Base-by-base conservation (phyloP, 2,329 filamentous ascomycete species). In the Verticillium longisporum region DNA sequence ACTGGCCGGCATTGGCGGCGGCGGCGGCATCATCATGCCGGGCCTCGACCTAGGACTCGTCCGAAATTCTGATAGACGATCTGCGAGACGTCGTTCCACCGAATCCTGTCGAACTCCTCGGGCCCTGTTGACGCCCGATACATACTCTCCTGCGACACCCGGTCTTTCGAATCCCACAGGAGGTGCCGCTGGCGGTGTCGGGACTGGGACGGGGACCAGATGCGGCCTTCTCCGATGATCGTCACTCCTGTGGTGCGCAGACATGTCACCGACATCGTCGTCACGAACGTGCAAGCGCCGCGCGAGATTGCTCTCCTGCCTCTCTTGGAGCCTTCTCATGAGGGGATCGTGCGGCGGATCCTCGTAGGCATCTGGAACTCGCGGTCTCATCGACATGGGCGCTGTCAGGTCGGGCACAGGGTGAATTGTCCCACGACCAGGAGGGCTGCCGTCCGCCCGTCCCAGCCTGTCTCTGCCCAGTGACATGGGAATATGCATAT, bases 181-280 rank as follows among this genome's bases (percentile, higher is more conserved):
- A 26, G 71, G 65, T 7, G 68, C 61, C 9, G 69, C 66, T 26
- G 71, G 65, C 9, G 69, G 66, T 31, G 72, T 68, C 36, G 72
- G 67, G 11, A 65, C 69, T 7, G 66, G 76, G 31, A 75, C 68
- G 34, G 73, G 66, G 11, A 74, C 69, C 3, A 70, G 73, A 26
- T 74, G 74, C 15, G 75, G 70, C 53, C 75, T 69, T 59, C 75
- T 73, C 56, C 77, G 73, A 63, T 85, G 87, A 63, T 85, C 78
- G 32, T 88, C 83, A 61, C 86, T 86, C 79, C 86, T 80, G 67
- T 86, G 84, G 66, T 88, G 84, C 37, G 72, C 73, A 32, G 71
- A 69, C 4, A 75, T 63, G n/a, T 72, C 74, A 10, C 73, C 70
- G 6, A 75, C 79, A 61, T 83, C 80, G 15, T 83, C 80, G 64